phyloP scores from a whole-genome alignment of 2,329 filamentous ascomycete species.

The Aspergillus brasiliensis region DNA sequence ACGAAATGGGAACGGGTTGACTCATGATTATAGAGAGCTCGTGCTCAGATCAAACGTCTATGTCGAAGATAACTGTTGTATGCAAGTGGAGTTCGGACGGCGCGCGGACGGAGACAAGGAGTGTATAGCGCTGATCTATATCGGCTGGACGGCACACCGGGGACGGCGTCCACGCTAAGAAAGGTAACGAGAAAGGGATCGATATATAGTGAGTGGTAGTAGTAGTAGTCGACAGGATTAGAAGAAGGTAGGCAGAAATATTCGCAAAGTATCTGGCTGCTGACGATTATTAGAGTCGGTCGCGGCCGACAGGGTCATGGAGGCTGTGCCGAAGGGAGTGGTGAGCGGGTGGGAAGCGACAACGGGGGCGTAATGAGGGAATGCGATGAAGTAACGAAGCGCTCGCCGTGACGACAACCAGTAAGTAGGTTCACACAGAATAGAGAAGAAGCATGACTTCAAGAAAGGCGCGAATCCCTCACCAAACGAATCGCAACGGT shows the following conservation, averaged over 20 bases:
- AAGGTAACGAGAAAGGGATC: conserved; percentile 7
- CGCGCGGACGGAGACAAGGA: background rate
- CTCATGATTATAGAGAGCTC: conserved; percentile 23
- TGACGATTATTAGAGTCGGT: background rate
- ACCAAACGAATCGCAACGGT: background rate
- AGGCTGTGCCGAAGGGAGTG: conserved; percentile 14
- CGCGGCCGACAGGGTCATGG: conserved; percentile 7
- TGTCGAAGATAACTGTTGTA: background rate
- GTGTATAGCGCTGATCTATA: conserved; percentile 5
- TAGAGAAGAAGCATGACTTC: conserved; percentile 1
- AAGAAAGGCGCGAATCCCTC: background rate
- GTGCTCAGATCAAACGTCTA: background rate
- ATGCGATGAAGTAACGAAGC: background rate
- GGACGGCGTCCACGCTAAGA: background rate
- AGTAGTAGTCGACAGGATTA: conserved; percentile 8
- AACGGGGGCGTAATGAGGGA: conserved; percentile 1
- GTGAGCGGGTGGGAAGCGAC: conserved; percentile 8
- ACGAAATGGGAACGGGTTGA: conserved; percentile 22
- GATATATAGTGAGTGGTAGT: conserved; percentile 19
- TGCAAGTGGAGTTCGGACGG: background rate
- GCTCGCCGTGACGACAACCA: background rate
- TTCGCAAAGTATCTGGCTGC: conserved; percentile 10
- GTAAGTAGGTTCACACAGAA: background rate
- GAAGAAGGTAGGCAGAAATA: conserved; percentile 19
- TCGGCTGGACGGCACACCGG: background rate